Evolutionary conservation across 2,329 filamentous ascomycete species (phyloP), one percentile per base, ranked within the genome.

Genomic region (Paramyrothecium roridum): DNA sequence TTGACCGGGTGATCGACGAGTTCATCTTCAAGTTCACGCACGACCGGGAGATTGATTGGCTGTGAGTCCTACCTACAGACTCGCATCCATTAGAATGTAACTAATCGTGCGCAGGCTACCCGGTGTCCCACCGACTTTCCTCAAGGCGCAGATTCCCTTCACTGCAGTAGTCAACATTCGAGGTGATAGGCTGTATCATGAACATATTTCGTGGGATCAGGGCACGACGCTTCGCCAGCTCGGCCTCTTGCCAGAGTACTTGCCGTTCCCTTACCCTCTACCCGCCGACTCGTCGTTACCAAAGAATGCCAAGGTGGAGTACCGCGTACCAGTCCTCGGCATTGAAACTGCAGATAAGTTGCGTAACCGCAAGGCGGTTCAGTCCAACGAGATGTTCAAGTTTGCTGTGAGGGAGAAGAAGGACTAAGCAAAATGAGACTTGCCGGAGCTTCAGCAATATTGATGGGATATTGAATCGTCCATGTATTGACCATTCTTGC

Each of bases 1-100:
- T 87, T 1, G 88, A 93, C 63, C 80, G 89, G 0, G 80, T 93
- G 0, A 80, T 90, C 2, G 87, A 90, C 59, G 87, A 90, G 64
- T 89, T 90, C 59, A 76, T 89, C 19, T 84, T 83, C 65, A 80
- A 76, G 21, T 81, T 87, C 52, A 89, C 85, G 0, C 87, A 90
- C 61, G 77, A 82, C 54, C 76, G 71, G 17, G 73, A 78, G n/a
- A 74, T 90, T 2, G 85, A 89, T 64, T 90, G 86, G 87, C 74
- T 91, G 85, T 89, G 69, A 69, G 83, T 76, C 12, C 4, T 17
- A 23, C 21, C 8, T 26, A n/a, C 19, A n/a, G n/a, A n/a, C n/a
- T n/a, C 26, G 26, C 26, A 30, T n/a, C 26, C 26, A 30, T 30
- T 10, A 30, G 26, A 30, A 30, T 10, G 26, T 10, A 30, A 10